Evolutionary conservation across 805 yeast genomes (phyloP).

Genomic region (Saccharomycopsis fodiens): DNA sequence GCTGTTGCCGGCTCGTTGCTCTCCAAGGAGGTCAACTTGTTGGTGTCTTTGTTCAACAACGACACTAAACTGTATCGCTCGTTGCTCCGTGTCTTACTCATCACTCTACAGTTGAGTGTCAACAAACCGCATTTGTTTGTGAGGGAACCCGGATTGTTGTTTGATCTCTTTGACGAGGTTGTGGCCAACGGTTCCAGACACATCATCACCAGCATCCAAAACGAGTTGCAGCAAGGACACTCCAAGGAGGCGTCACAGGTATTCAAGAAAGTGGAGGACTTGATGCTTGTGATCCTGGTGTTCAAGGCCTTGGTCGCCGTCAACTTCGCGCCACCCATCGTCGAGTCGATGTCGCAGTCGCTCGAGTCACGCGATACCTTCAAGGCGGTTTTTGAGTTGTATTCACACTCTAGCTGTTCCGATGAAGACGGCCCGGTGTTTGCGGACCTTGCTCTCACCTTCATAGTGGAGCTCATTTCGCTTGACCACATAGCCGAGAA

Average conservation of each 20-base stretch:
- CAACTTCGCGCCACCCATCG: constrained; percentile 40
- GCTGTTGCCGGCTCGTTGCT: constrained; percentile 37
- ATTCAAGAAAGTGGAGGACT: constrained; percentile 53
- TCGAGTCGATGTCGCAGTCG: constrained; percentile 41
- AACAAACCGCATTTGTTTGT: constrained; percentile 36
- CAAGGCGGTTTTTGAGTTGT: constrained; percentile 53
- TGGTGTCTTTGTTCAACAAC: constrained; percentile 33
- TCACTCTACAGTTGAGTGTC: constrained; percentile 38
- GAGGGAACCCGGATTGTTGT: constrained; percentile 38
- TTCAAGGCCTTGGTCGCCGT: constrained; percentile 48
- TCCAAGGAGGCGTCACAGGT: constrained; percentile 26
- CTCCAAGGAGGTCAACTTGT: constrained; percentile 43
- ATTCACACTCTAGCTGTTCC: constrained; percentile 57
- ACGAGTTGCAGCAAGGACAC: constrained; percentile 31
- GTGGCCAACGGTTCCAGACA: constrained; percentile 60
- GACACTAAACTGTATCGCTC: constrained; percentile 46
- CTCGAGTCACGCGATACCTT: constrained; percentile 55
- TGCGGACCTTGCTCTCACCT: constrained; percentile 65
- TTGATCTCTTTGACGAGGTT: constrained; percentile 53
- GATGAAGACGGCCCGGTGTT: constrained; percentile 58
- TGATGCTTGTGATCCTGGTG: constrained; percentile 55
- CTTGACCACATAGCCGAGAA: constrained; percentile 58
- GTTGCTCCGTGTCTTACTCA: constrained; percentile 48
- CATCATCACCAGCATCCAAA: constrained; percentile 50
- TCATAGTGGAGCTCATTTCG: constrained; percentile 59